phyloP scores from a whole-genome alignment of 441 rosid genomes.

The Croton laevigatus region DNA sequence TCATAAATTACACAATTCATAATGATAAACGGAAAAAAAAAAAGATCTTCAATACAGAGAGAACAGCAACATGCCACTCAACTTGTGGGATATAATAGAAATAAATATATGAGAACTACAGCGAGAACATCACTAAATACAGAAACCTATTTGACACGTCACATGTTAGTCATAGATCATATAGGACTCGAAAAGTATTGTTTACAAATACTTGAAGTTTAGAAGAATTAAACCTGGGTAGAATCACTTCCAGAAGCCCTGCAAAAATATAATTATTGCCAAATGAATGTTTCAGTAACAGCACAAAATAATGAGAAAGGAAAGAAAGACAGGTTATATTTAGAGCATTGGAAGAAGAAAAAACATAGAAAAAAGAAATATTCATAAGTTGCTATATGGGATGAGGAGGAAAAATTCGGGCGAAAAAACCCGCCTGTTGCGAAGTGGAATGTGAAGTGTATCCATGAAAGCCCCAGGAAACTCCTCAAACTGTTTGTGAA shows the following conservation, averaged over 20 bases:
- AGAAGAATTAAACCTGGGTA: conserved; percentile 47
- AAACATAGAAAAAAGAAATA: background rate
- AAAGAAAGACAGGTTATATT: background rate
- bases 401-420: background rate
- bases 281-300: background rate
- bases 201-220: conserved; percentile 10
- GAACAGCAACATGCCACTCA: background rate
- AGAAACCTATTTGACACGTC: background rate
- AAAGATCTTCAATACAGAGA: background rate
- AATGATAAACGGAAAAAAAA: background rate
- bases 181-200: conserved; percentile 7
- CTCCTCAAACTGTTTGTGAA: conserved; percentile 79
- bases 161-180: background rate
- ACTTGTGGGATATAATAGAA: background rate
- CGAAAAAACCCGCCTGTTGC: conserved; percentile 42
- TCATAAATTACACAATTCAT: background rate
- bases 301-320: background rate
- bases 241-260: conserved; percentile 50
- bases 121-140: background rate
- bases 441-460: conserved; percentile 58
- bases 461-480: conserved; percentile 83
- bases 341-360: background rate
- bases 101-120: background rate
- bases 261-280: conserved; percentile 36
- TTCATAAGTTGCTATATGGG: background rate